Evolutionary conservation across 306 rosid genomes (phyloP).

Genomic region (Begonia peltatifolia): DNA sequence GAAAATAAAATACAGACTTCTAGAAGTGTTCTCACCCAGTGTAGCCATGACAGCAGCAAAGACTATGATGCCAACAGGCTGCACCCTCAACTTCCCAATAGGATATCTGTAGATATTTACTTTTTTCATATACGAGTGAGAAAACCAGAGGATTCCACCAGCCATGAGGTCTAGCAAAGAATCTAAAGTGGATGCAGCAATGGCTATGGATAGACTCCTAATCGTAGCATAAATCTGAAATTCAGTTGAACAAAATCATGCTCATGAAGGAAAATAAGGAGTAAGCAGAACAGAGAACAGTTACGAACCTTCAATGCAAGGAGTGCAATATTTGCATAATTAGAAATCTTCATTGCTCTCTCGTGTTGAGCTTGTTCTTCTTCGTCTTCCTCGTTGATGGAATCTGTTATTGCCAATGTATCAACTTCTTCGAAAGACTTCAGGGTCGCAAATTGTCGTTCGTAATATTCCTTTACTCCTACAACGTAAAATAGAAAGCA

Average conservation of each 20-base stretch:
- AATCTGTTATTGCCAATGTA: conserved; percentile 2
- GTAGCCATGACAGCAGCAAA: conserved; percentile 84
- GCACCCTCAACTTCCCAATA: conserved; percentile 65
- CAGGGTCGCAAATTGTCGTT: conserved; percentile 27
- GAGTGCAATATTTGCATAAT: conserved; percentile 30
- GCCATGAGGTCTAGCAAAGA: conserved; percentile 69
- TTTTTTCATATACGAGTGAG: conserved; percentile 54
- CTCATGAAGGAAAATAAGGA: no score
- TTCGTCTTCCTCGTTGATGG: conserved; percentile 12
- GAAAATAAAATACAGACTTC: no score
- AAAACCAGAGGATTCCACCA: conserved; percentile 46
- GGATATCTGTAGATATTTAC: conserved; percentile 58
- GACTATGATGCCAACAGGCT: conserved; percentile 68
- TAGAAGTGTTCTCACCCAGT: conserved; percentile 23
- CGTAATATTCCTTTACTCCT: conserved; percentile 42
- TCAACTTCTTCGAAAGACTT: conserved; percentile 37
- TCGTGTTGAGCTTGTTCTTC: conserved; percentile 26
- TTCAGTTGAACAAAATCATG: neutral
- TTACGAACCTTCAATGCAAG: conserved; percentile 30
- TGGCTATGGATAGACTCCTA: conserved; percentile 62
- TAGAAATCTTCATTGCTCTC: conserved; percentile 40
- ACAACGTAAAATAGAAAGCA: neutral
- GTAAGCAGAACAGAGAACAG: no score
- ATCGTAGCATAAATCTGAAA: conserved; percentile 51
- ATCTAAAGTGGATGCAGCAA: conserved; percentile 78